A percentile compares a stretch with the other conserved stretches of the same genome.
Conservation (phyloP, 768 basidiomycete genomes). For the Termitomyces sp. region DNA sequence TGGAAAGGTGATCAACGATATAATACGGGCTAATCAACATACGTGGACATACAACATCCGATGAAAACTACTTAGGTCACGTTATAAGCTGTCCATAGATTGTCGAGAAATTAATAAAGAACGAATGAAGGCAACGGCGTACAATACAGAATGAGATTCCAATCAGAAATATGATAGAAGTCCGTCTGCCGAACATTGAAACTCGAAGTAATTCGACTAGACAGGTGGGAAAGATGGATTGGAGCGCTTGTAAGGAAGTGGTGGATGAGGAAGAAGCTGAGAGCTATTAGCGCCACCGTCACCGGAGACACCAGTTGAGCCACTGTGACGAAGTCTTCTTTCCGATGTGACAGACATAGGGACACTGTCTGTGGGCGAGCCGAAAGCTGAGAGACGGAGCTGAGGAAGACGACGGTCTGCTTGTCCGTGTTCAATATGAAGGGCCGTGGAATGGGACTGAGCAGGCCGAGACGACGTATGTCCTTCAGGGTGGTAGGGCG, state of each 20-base stretch:
- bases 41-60: neutral
- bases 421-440: slow-evolving; percentile 16
- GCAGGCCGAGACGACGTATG: slow-evolving; percentile 5
- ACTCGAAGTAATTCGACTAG: neutral
- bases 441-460: neutral
- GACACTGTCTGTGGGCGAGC: slow-evolving; percentile 52
- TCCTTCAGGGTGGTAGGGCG: slow-evolving; percentile 26
- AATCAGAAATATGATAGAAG: neutral
- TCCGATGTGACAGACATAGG: slow-evolving; percentile 48
- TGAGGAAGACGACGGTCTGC: slow-evolving; percentile 24
- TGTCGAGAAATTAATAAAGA: neutral
- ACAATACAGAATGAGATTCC: neutral
- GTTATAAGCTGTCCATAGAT: neutral
- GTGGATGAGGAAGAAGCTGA: slow-evolving; percentile 36
- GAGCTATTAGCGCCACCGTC: slow-evolving; percentile 16
- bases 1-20: too few species aligned
- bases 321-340: slow-evolving; percentile 41
- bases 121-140: neutral
- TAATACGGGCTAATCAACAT: neutral
- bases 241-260: slow-evolving; percentile 21
- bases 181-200: neutral
- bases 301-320: slow-evolving; percentile 21
- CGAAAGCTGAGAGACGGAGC: slow-evolving; percentile 25
- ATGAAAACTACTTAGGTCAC: neutral
- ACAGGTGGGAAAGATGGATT: neutral